Evolutionary conservation across 345 rosid species (phyloP), one percentile per base, ranked within the genome.

Genomic region (Eucalyptus urophylla): DNA sequence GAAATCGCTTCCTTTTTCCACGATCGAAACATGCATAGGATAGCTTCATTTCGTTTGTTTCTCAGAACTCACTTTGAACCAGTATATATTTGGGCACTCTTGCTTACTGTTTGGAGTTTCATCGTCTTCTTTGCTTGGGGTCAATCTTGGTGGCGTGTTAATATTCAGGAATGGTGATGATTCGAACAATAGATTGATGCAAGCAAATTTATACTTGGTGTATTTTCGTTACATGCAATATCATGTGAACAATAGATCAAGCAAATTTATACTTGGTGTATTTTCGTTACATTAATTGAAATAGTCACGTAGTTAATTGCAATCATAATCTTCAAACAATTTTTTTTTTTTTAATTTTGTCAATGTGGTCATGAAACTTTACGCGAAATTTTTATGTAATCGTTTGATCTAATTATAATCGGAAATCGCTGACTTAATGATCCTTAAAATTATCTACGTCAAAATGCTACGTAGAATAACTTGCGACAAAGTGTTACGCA

Each of bases 381-480:
- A 1, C 0, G 0, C 0, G 2, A 60, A 60, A 27, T 60, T 60
- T 6, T 6, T 6, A 60, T 60, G 1, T 60, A 60, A 60, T 60
- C 4, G 0, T 27, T 27, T 27, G 14, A 6, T 29, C 7, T 13
- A 60, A 60, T 60, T 27, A 60, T 25, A 3, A 12, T 5, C 0
- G 8, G 4, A 60, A 60, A 60, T 60, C 0, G 1, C 0, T 60
- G 0, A 6, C 4, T 5, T 3, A 0, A 13, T 60, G 67, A 12
- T 60, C 4, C 4, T 25, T 12, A 27, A 27, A 60, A 15, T 27
- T 60, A 13, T 12, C 0, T 13, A 60, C 8, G 0, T 11, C 67
- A 60, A 60, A 11, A 0, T 27, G 8, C 1, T 2, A 25, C 2
- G 1, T 11, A 27, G 14, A 60, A 60, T 0, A 2, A 1, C 0